Percentiles rank a stretch among this genome's conserved stretches.
These are phyloP conservation scores for Rhodamnia argentea DNA, from an alignment of 345 rosid genomes.

Conservation along the genomic window DNA sequence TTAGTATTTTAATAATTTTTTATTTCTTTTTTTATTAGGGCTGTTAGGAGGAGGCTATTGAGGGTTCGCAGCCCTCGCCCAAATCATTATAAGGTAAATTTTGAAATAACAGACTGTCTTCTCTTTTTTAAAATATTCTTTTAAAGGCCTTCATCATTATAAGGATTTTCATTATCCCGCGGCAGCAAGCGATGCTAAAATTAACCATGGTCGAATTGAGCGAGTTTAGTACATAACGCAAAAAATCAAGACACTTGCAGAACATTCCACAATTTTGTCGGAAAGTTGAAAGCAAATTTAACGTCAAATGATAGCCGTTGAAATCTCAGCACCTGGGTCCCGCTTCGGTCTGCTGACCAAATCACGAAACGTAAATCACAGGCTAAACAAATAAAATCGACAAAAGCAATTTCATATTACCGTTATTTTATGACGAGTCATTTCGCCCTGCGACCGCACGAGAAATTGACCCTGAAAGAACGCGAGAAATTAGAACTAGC, in stretches of 20 bases:
- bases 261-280: not conserved
- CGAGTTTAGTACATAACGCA: not conserved
- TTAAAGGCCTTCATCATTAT: not conserved
- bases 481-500: slow-evolving; percentile 6
- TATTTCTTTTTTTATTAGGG: too few species aligned
- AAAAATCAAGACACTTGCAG: not conserved
- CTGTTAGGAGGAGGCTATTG: too few species aligned
- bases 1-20: too few species aligned
- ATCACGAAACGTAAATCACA: not conserved
- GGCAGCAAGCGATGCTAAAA: not conserved
- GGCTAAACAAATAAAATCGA: not conserved
- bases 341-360: not conserved
- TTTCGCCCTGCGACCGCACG: not conserved
- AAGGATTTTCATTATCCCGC: not conserved
- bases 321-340: not conserved
- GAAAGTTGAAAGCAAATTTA: not conserved
- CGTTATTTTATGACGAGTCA: not conserved
- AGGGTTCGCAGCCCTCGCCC: too few species aligned
- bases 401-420: not conserved
- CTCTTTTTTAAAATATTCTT: not conserved
- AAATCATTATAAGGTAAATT: not conserved
- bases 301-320: not conserved
- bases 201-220: not conserved
- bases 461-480: not conserved
- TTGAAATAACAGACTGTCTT: not conserved